These are phyloP conservation scores for Biancaea sappan DNA, from an alignment of 306 rosid genomes.

Conservation along the genomic window DNA sequence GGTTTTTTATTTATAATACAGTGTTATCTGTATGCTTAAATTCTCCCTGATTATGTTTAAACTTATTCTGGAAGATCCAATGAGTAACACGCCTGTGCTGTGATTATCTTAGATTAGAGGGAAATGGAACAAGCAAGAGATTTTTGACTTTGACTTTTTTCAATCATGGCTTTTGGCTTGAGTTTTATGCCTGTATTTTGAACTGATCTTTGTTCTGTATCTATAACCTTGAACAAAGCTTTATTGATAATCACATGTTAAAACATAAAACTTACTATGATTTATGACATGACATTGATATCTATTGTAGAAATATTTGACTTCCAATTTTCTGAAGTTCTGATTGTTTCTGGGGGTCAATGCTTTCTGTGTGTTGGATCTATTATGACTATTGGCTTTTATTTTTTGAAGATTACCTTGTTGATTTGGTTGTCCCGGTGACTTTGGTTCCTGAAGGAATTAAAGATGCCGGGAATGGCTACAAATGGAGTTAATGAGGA, in stretches of 20 bases:
- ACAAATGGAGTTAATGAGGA: constrained; percentile 54
- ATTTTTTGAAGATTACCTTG: constrained; percentile 53
- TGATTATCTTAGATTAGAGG: constrained; percentile 22
- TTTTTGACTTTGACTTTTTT: constrained; percentile 23
- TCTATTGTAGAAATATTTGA: no score
- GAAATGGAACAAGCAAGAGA: constrained; percentile 12
- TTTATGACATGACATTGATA: no score
- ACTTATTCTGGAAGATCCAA: constrained; percentile 43
- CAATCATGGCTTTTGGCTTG: constrained; percentile 3
- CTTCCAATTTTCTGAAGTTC: neutral
- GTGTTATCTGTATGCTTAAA: neutral
- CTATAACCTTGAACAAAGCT: neutral
- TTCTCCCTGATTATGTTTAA: constrained; percentile 14
- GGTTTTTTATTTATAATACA: constrained; percentile 4
- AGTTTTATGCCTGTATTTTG: constrained; percentile 17
- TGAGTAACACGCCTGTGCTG: constrained; percentile 2
- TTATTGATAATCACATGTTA: neutral
- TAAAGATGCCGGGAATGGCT: constrained; percentile 75
- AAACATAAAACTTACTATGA: neutral
- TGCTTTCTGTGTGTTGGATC: constrained; percentile 36
- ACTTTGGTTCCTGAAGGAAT: constrained; percentile 34
- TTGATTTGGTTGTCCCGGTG: constrained; percentile 44
- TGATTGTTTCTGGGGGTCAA: neutral
- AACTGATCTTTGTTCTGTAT: constrained; percentile 10
- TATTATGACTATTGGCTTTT: constrained; percentile 25